Conservation (phyloP, 2,329 filamentous ascomycete species). For the Microascus cirrosus region DNA sequence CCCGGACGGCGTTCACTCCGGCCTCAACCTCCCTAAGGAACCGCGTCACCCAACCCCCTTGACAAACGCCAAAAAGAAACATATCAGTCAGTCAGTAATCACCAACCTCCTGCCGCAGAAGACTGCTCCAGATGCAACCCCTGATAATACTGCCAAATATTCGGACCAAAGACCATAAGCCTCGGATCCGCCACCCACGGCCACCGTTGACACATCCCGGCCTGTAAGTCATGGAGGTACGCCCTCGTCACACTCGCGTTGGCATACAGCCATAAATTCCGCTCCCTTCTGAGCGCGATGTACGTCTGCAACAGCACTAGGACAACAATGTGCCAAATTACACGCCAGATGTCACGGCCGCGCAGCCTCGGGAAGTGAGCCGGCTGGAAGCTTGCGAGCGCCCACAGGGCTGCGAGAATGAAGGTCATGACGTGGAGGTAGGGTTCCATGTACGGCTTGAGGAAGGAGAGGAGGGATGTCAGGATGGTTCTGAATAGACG, state of each 20-base stretch:
- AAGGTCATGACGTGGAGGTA: neutral
- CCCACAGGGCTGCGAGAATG: neutral
- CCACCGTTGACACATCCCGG: neutral
- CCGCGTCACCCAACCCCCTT: no score
- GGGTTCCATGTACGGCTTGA: neutral
- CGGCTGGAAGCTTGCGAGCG: neutral
- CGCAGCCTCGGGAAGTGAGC: neutral
- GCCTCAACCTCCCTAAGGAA: no score
- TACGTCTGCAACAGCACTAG: slow-evolving; percentile 9
- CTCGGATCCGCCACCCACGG: neutral
- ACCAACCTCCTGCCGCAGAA: no score
- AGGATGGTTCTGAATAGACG: neutral
- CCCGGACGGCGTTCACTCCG: no score
- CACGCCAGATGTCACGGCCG: neutral
- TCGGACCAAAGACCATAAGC: neutral
- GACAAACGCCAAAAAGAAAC: no score
- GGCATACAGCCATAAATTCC: slow-evolving; percentile 16
- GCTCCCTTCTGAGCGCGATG: slow-evolving; percentile 11
- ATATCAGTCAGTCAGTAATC: no score
- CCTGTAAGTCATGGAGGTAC: neutral
- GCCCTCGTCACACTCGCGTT: slow-evolving; percentile 10
- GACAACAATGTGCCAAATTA: slow-evolving; percentile 6
- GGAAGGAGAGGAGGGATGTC: neutral
- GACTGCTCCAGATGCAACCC: no score
- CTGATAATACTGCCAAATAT: neutral